Evolutionary conservation across 202 grass and related monocot genomes (phyloP).

Genomic region (Elaeis oleifera): DNA sequence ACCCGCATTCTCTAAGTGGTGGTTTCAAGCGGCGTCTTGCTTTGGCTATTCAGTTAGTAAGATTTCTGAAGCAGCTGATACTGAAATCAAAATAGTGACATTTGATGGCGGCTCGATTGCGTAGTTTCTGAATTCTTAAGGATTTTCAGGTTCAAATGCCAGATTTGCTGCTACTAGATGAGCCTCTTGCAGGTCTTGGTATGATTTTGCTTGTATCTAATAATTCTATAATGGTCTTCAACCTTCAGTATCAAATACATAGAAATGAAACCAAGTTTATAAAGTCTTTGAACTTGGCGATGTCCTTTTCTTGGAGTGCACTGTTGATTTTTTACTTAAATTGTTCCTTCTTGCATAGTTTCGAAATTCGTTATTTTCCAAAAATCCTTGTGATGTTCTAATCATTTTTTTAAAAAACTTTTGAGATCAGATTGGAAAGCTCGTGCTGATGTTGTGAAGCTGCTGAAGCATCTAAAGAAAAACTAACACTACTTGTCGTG

Average conservation of each 20-base stretch:
- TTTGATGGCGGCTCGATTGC: background rate
- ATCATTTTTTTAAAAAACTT: background rate
- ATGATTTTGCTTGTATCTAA: constrained; percentile 18
- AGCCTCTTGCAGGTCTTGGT: constrained; percentile 82
- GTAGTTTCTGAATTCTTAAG: background rate
- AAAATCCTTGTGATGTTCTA: too few species aligned
- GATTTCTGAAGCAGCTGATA: background rate
- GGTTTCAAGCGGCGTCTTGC: constrained; percentile 83
- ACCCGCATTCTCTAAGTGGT: constrained; percentile 77
- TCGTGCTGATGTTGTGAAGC: constrained; percentile 79
- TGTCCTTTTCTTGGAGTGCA: too few species aligned
- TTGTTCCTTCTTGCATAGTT: too few species aligned
- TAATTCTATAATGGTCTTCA: background rate
- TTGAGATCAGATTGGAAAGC: constrained; percentile 79
- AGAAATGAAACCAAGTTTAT: too few species aligned
- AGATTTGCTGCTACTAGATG: constrained; percentile 81
- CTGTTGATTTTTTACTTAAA: too few species aligned
- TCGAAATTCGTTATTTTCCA: too few species aligned
- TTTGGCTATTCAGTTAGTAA: constrained; percentile 76
- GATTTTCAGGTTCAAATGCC: constrained; percentile 72
- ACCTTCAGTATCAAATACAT: background rate
- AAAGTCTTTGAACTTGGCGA: too few species aligned
- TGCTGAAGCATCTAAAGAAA: constrained; percentile 71
- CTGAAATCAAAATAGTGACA: too few species aligned
- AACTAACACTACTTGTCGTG: constrained; percentile 69